These are phyloP conservation scores for Backusella luteola DNA, from an alignment of 192 early-diverging fungal species.

Conservation along the genomic window DNA sequence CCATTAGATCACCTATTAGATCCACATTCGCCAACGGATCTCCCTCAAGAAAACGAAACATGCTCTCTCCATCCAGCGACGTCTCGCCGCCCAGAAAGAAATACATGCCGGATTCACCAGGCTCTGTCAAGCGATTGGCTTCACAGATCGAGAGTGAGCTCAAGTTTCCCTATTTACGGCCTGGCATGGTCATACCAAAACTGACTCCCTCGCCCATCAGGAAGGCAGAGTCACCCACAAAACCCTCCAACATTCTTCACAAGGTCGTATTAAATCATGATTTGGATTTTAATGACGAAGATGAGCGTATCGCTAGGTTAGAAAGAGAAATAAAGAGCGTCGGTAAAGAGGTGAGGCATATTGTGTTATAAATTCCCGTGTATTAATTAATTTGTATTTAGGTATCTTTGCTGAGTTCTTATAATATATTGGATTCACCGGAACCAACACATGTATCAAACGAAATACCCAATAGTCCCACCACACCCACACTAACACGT, in stretches of 20 bases:
- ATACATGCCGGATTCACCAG: neutral
- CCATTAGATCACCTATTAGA: neutral
- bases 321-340: slow-evolving; percentile 2
- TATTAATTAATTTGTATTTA: neutral
- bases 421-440: neutral
- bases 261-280: neutral
- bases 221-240: neutral
- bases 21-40: neutral
- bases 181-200: neutral
- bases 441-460: neutral
- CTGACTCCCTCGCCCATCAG: neutral
- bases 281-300: neutral
- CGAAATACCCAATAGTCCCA: neutral
- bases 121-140: neutral
- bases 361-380: no score
- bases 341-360: neutral
- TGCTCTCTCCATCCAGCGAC: neutral
- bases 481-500: neutral
- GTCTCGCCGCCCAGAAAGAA: neutral
- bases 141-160: neutral
- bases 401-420: neutral
- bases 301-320: neutral
- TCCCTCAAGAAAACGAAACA: neutral
- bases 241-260: neutral
- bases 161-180: neutral